These are phyloP conservation scores for Aspergillus sojae DNA, from an alignment of 2,329 filamentous ascomycete species.

Conservation along the genomic window DNA sequence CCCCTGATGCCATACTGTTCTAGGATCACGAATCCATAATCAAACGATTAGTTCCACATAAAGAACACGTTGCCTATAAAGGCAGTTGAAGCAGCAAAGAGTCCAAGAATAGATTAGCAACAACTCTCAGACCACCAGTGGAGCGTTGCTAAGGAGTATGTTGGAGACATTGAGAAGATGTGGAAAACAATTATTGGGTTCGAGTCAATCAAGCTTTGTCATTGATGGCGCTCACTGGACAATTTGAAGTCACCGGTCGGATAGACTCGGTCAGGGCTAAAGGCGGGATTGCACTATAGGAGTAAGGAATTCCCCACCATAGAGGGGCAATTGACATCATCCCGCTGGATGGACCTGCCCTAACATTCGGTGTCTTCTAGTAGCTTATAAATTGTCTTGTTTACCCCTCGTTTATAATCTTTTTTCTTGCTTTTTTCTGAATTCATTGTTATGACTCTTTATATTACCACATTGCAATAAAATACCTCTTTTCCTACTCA, in stretches of 20 bases:
- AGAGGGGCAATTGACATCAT: conserved; percentile 24
- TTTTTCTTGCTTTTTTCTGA: not conserved
- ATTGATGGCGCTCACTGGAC: no score
- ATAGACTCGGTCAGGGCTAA: conserved; percentile 10
- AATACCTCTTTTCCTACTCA: not conserved
- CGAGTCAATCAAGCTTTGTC: no score
- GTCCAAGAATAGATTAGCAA: no score
- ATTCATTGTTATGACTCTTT: not conserved
- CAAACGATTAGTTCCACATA: not conserved
- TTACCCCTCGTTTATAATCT: conserved; percentile 1
- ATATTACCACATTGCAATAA: not conserved
- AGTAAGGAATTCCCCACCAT: conserved; percentile 5
- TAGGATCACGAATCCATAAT: not conserved
- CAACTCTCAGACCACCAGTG: no score
- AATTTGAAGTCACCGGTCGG: not conserved
- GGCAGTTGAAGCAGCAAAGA: not conserved
- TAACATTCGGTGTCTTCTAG: conserved; percentile 7
- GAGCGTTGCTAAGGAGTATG: not conserved
- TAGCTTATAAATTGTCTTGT: conserved; percentile 19
- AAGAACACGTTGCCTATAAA: not conserved
- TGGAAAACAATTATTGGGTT: no score
- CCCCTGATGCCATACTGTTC: not conserved
- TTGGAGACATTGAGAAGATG: no score
- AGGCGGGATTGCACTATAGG: not conserved
- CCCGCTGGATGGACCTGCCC: conserved; percentile 27